Percentiles rank a stretch among this genome's conserved stretches.
phyloP scores from a whole-genome alignment of 306 rosid genomes.

The Medicago arabica region DNA sequence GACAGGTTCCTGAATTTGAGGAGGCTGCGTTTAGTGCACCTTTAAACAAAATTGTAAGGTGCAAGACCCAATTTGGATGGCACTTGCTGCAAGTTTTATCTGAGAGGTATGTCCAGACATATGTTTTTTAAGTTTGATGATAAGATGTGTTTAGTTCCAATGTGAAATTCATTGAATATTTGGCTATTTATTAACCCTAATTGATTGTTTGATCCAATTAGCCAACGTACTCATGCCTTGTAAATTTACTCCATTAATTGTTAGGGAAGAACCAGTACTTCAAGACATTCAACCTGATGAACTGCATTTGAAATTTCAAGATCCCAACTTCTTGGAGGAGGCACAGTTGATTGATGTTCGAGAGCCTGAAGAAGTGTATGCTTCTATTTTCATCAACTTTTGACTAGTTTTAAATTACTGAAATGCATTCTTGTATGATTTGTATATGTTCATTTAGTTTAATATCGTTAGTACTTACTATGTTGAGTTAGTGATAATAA shows the following conservation, averaged over 20 bases:
- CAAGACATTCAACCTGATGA: conserved; percentile 78
- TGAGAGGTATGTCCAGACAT: conserved; percentile 61
- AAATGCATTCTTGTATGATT: conserved; percentile 5
- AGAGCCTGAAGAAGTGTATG: conserved; percentile 96
- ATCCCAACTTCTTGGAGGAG: conserved; percentile 72
- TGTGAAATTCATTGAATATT: background rate
- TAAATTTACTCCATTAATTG: conserved; percentile 40
- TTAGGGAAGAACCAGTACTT: conserved; percentile 77
- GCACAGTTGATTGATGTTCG: conserved; percentile 90
- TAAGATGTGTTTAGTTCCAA: conserved; percentile 22
- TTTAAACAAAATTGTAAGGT: conserved; percentile 81
- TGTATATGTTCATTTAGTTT: conserved; percentile 14
- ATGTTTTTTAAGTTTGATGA: conserved; percentile 29
- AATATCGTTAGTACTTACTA: background rate
- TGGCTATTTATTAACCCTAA: background rate
- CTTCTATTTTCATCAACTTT: conserved; percentile 29
- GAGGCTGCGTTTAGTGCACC: conserved; percentile 94
- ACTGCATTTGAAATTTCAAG: conserved; percentile 72
- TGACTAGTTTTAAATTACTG: conserved; percentile 33
- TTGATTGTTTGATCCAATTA: too few relatives aligned
- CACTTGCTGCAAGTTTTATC: conserved; percentile 90
- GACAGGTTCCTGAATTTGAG: conserved; percentile 95
- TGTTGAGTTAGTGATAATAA: conserved; percentile 3
- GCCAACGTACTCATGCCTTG: conserved; percentile 22
- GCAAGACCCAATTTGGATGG: conserved; percentile 97